Evolutionary conservation across 1,139 yeast species (phyloP).

Genomic region (Kodamaea suecica): DNA sequence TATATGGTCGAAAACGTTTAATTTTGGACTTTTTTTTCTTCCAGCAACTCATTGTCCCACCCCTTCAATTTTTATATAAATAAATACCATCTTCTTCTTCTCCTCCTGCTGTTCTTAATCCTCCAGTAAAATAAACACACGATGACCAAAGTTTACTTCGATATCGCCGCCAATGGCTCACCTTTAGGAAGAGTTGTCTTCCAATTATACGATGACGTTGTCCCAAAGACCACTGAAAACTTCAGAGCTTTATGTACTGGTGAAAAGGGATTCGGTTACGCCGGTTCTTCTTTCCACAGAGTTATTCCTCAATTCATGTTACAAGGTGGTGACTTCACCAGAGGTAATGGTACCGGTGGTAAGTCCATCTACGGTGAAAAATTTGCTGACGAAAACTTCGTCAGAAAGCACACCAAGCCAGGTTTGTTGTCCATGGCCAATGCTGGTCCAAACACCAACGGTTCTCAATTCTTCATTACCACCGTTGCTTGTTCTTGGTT

Average conservation of each 20-base stretch:
- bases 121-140: too few species aligned
- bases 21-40: too few species aligned
- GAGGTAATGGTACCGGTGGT: slow-evolving; percentile 96
- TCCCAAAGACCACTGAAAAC: slow-evolving; percentile 97
- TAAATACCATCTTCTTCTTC: not conserved
- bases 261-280: slow-evolving; percentile 96
- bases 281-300: slow-evolving; percentile 93
- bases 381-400: slow-evolving; percentile 95
- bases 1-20: too few species aligned
- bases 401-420: slow-evolving; percentile 81
- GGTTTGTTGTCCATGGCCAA: slow-evolving; percentile 98
- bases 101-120: too few species aligned
- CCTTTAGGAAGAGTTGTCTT: slow-evolving; percentile 72
- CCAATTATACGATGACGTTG: slow-evolving; percentile 88
- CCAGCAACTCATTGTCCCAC: too few species aligned
- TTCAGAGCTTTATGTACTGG: slow-evolving; percentile 97
- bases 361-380: slow-evolving; percentile 96
- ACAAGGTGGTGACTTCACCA: slow-evolving; percentile 99
- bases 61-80: too few species aligned
- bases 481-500: slow-evolving; percentile 95
- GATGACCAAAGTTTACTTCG: slow-evolving; percentile 71
- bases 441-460: slow-evolving; percentile 99
- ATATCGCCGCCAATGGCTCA: slow-evolving; percentile 65
- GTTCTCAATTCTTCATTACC: slow-evolving; percentile 98
- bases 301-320: slow-evolving; percentile 98